Evolutionary conservation across 768 basidiomycete species (phyloP).

Genomic region (Leccinum longicurvipes): DNA sequence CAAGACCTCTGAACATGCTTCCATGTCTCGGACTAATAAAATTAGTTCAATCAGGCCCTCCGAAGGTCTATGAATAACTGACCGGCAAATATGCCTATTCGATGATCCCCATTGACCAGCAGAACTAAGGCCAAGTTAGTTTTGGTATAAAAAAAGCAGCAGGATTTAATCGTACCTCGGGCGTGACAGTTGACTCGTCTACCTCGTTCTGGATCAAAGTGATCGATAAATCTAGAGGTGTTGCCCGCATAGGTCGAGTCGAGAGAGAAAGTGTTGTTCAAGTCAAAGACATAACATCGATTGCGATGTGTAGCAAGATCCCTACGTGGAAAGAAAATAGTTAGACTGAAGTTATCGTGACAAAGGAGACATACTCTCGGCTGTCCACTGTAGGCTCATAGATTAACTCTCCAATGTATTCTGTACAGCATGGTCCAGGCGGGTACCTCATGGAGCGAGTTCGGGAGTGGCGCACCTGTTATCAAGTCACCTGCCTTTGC

Average conservation of each 20-base stretch:
- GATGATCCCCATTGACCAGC: constrained; percentile 62
- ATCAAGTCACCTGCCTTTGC: constrained; percentile 47
- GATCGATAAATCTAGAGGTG: constrained; percentile 67
- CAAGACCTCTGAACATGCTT: constrained; percentile 47
- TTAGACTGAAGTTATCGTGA: not conserved
- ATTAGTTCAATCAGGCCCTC: not conserved
- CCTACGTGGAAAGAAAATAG: constrained; percentile 25
- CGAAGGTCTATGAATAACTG: not conserved
- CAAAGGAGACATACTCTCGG: constrained; percentile 43
- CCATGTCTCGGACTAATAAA: constrained; percentile 37
- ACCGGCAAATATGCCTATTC: constrained; percentile 53
- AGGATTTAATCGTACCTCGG: constrained; percentile 37
- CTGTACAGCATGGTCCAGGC: constrained; percentile 32
- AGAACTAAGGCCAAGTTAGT: constrained; percentile 36
- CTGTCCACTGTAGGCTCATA: constrained; percentile 45
- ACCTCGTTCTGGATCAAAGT: constrained; percentile 30
- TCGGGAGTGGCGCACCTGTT: constrained; percentile 29
- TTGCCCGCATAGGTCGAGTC: constrained; percentile 60
- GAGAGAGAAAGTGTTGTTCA: constrained; percentile 46
- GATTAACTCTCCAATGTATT: constrained; percentile 66
- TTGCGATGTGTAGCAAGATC: constrained; percentile 43
- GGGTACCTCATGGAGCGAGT: not conserved
- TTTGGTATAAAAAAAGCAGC: not conserved
- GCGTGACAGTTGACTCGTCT: constrained; percentile 43
- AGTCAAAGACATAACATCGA: constrained; percentile 60